These are phyloP conservation scores for Exophiala sp. DNA, from an alignment of 2,329 filamentous ascomycete genomes.

Conservation along the genomic window DNA sequence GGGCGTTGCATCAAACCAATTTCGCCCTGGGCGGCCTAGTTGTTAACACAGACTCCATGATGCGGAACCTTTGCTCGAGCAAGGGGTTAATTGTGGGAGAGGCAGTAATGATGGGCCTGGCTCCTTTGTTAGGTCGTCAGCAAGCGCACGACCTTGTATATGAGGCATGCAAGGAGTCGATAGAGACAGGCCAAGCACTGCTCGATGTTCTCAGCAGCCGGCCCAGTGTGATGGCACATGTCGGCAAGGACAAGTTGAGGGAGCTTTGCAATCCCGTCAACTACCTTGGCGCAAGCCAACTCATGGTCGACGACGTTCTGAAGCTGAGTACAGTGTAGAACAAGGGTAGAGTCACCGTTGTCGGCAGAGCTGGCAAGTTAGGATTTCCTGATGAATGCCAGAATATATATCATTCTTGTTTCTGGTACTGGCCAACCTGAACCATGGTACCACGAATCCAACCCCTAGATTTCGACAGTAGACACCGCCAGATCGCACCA, in stretches of 20 bases:
- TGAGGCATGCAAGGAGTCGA: conserved; percentile 47
- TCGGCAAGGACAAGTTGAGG: conserved; percentile 44
- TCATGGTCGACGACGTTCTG: conserved; percentile 25
- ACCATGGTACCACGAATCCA: no score
- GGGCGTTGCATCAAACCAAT: conserved; percentile 49
- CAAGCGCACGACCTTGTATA: conserved; percentile 54
- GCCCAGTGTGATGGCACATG: conserved; percentile 39
- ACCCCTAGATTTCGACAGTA: no score
- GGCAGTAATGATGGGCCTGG: conserved; percentile 57
- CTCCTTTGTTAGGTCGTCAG: conserved; percentile 48
- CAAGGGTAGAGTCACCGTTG: no score
- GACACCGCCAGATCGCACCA: no score
- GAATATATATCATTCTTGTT: no score
- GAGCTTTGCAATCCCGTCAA: conserved; percentile 52
- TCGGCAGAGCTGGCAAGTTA: no score
- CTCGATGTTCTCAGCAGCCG: conserved; percentile 40
- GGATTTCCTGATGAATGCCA: no score
- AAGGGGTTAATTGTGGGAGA: conserved; percentile 52
- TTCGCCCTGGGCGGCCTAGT: conserved; percentile 50
- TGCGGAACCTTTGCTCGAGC: conserved; percentile 47
- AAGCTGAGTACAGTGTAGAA: neutral
- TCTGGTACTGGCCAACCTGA: no score
- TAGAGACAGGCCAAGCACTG: conserved; percentile 41
- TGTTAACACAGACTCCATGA: conserved; percentile 48
- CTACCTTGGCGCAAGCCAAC: conserved; percentile 34